phyloP scores from a whole-genome alignment of 2,329 filamentous ascomycete genomes.

The Pestalotiopsis sp. region DNA sequence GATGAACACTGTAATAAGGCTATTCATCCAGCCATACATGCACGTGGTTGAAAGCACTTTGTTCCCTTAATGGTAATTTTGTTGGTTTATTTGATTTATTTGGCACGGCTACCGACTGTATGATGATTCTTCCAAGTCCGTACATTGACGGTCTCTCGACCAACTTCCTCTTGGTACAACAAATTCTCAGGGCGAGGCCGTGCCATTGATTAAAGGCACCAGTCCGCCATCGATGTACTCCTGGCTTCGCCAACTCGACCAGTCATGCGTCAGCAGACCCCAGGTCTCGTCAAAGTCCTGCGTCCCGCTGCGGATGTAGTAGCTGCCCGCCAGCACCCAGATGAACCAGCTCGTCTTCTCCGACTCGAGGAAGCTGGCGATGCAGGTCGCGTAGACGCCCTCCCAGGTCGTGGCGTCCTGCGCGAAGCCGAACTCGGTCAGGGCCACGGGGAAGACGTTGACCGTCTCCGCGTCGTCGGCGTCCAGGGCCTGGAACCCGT shows the following conservation, averaged over 20 bases:
- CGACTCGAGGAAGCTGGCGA: slow-evolving; percentile 49
- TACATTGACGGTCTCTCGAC: background rate
- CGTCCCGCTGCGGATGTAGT: slow-evolving; percentile 54
- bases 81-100: no score
- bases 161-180: background rate
- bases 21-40: no score
- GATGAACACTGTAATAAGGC: no score
- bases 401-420: slow-evolving; percentile 49
- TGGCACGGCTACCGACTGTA: no score
- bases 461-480: slow-evolving; percentile 33
- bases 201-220: slow-evolving; percentile 39
- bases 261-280: slow-evolving; percentile 57
- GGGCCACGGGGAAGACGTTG: slow-evolving; percentile 49
- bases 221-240: slow-evolving; percentile 43
- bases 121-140: background rate
- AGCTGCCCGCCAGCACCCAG: slow-evolving; percentile 61
- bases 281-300: slow-evolving; percentile 61
- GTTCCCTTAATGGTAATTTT: no score
- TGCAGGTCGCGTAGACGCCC: slow-evolving; percentile 52
- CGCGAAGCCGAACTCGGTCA: slow-evolving; percentile 58
- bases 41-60: no score
- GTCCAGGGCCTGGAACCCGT: slow-evolving; percentile 56
- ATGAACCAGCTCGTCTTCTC: slow-evolving; percentile 57
- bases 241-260: slow-evolving; percentile 50
- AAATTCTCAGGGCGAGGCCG: slow-evolving; percentile 13